Evolutionary conservation across 2,329 filamentous ascomycete genomes (phyloP), one percentile per base, ranked within the genome.

Genomic region (Scortechinia acanthostroma): DNA sequence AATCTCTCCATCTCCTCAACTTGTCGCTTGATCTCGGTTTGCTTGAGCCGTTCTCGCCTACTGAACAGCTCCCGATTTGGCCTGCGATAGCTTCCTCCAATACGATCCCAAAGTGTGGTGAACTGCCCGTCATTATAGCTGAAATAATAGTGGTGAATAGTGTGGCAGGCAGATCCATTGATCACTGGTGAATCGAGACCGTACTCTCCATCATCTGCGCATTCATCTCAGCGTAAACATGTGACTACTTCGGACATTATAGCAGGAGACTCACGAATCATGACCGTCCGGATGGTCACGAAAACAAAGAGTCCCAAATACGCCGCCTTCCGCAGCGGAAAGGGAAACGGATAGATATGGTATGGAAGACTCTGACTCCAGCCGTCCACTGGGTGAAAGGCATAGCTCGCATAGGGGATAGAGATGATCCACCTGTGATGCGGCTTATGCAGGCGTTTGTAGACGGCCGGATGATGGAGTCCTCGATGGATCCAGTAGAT

Each of bases 351-450:
- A 61, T 81, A 86, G 47, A 84, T 55, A 62, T 85, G 81, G 62
- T 86, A 86, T 0, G 81, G 81, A 43, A 84, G 60, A 52, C 77
- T 76, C 62, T 86, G 81, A 1, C 76, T 71, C 63, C 76, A 85
- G 53, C 81, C 81, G 54, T 86, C 81, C 45, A 84, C 55, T 3
- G 81, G 81, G 61, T 86, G 80, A 69, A 85, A 85, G 28, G 81
- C 81, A 57, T 84, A 80, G 46, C 74, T 80, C n/a, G 81, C 81
- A 56, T 73, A 85, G 0, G 81, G 81, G 4, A 78, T 83, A 1
- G 81, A 81, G 78, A 85, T 83, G 60, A 86, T 84, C 81, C 81
- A 85, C 62, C 84, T 85, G 70, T 86, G 81, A 60, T 86, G 81
- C 23, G 80, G 76, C 69, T 86, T 86, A 69, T 86, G 81, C 30